Percentiles rank a stretch among this genome's conserved stretches.
Evolutionary conservation across 2,329 filamentous ascomycete species (phyloP).

Genomic region (Colletotrichum sidae): DNA sequence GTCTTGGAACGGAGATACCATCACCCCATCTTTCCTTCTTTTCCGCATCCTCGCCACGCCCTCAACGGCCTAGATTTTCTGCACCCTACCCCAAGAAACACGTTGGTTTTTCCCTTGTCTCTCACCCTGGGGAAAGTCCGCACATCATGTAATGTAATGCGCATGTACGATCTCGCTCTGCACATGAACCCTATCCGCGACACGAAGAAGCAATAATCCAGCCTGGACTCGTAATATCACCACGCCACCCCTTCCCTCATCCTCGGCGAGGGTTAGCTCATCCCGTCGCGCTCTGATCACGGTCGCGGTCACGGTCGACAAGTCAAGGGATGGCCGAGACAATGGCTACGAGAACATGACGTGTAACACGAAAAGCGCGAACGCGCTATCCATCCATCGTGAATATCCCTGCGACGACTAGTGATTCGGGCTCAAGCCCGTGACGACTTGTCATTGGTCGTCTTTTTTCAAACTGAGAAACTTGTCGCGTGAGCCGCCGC

Average conservation of each 20-base stretch:
- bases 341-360: background rate
- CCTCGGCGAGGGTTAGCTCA: background rate
- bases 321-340: conserved; percentile 27
- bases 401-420: conserved; percentile 5
- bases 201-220: conserved; percentile 3
- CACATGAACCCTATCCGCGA: conserved; percentile 4
- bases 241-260: background rate
- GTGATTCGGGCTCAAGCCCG: background rate
- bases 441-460: background rate
- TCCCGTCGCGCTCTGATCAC: background rate
- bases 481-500: conserved; percentile 4
- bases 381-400: conserved; percentile 3
- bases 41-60: background rate
- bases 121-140: background rate
- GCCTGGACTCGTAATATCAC: background rate
- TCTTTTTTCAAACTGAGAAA: background rate
- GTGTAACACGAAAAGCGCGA: background rate
- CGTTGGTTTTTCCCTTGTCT: background rate
- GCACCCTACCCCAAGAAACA: background rate
- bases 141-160: conserved; percentile 16
- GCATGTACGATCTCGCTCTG: background rate
- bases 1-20: background rate
- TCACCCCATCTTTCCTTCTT: background rate
- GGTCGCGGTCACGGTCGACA: background rate
- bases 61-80: background rate